phyloP scores from a whole-genome alignment of 139 green algal genomes.

The Raphidocelis subcapitata region DNA sequence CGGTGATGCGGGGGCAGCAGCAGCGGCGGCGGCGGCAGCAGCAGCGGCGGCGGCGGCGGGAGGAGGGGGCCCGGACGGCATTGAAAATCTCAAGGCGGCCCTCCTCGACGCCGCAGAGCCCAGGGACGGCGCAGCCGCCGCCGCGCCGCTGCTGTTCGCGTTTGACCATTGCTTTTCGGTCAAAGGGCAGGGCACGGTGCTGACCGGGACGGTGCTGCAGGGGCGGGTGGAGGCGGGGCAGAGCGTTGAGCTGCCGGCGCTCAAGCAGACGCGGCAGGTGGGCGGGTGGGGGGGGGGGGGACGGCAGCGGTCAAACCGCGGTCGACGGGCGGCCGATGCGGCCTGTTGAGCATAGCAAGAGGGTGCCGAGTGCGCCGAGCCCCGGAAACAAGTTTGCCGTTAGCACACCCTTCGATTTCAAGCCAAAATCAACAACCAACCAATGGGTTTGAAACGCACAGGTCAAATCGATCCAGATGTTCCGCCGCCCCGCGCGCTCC shows the following conservation, averaged over 20 bases:
- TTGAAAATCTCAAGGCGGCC: background rate
- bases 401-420: too few relatives aligned
- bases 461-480: constrained; percentile 94
- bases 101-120: constrained; percentile 4
- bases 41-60: too few relatives aligned
- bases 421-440: too few relatives aligned
- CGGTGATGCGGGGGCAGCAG: too few relatives aligned
- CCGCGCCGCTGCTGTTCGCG: constrained; percentile 78
- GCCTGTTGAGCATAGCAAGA: too few relatives aligned
- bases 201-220: constrained; percentile 85
- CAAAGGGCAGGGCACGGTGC: constrained; percentile 89
- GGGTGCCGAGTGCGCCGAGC: too few relatives aligned
- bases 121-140: background rate
- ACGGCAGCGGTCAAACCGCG: too few relatives aligned
- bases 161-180: constrained; percentile 97
- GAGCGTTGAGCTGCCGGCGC: constrained; percentile 71
- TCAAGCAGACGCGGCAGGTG: constrained; percentile 42
- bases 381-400: too few relatives aligned
- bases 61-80: too few relatives aligned
- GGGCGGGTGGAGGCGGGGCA: constrained; percentile 20
- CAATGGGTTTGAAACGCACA: too few relatives aligned
- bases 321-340: too few relatives aligned
- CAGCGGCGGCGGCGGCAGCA: too few relatives aligned
- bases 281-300: background rate
- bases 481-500: constrained; percentile 63